Percentiles rank a stretch among this genome's conserved stretches.
phyloP scores from a whole-genome alignment of 352 stramenopile species.

The Pythium myriotylum region DNA sequence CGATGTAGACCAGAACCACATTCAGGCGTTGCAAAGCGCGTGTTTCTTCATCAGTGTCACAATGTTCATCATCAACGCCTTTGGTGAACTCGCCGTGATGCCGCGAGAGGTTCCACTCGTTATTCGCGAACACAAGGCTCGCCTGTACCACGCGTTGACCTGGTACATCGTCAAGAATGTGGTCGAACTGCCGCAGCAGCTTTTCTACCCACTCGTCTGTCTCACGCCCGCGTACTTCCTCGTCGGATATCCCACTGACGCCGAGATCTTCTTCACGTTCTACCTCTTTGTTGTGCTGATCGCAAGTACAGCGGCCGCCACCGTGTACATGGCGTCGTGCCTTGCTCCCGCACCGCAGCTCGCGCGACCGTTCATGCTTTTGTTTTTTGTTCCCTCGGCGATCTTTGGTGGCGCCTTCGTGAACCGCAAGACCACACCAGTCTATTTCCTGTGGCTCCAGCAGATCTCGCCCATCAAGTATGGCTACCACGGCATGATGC shows the following conservation, averaged over 20 bases:
- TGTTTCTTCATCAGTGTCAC: conserved; percentile 38
- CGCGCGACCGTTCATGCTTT: conserved; percentile 1
- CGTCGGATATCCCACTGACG: conserved; percentile 28
- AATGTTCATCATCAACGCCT: conserved; percentile 21
- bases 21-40: conserved; percentile 49
- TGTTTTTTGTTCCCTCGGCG: conserved; percentile 23
- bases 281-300: conserved; percentile 31
- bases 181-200: conserved; percentile 24
- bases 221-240: conserved; percentile 36
- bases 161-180: conserved; percentile 41
- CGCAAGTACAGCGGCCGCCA: conserved; percentile 19
- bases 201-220: conserved; percentile 30
- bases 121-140: conserved; percentile 26
- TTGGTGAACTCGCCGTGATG: conserved; percentile 24
- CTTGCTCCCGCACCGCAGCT: neutral
- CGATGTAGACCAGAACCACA: conserved; percentile 39
- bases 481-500: conserved; percentile 26
- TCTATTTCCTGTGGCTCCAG: conserved; percentile 36
- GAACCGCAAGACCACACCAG: conserved; percentile 28
- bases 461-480: conserved; percentile 39
- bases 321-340: conserved; percentile 15
- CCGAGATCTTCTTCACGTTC: conserved; percentile 34
- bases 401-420: conserved; percentile 39
- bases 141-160: conserved; percentile 24
- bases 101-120: conserved; percentile 31